A percentile compares a stretch with the other conserved stretches of the same genome.
Conservation (phyloP, 805 yeast species). For the Saccharomycopsis sp. region DNA sequence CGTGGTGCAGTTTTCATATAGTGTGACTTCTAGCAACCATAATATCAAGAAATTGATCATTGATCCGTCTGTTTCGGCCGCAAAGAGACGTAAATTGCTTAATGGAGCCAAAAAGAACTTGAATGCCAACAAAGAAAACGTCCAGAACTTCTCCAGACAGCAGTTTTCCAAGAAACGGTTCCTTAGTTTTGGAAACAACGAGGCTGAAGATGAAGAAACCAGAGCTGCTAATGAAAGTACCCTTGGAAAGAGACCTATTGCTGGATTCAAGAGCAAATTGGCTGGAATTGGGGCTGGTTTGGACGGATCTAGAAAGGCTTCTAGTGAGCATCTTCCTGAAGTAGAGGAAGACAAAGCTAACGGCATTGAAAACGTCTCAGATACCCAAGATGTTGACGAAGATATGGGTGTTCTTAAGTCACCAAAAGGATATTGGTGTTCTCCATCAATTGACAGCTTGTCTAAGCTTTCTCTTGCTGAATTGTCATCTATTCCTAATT, state of each 20-base stretch:
- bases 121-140: neutral
- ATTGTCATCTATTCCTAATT: conserved; percentile 50
- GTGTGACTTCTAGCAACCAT: neutral
- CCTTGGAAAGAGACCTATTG: neutral
- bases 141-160: neutral
- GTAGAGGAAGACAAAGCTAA: conserved; percentile 1
- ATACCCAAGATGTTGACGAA: neutral
- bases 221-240: neutral
- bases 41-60: conserved; percentile 33
- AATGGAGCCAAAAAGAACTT: conserved; percentile 22
- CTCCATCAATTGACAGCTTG: conserved; percentile 54
- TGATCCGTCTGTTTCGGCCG: conserved; percentile 37
- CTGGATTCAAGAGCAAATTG: conserved; percentile 1
- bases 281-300: neutral
- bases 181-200: conserved; percentile 8
- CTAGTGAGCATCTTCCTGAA: neutral
- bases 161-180: conserved; percentile 6
- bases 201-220: neutral
- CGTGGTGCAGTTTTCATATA: neutral
- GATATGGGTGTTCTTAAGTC: conserved; percentile 14
- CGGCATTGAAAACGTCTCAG: conserved; percentile 10
- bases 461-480: conserved; percentile 38
- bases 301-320: neutral
- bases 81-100: conserved; percentile 35
- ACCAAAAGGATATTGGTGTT: conserved; percentile 59